A percentile compares a stretch with the other conserved stretches of the same genome.
phyloP scores from a whole-genome alignment of 2,329 filamentous ascomycete genomes.

The Calonectria ilicicola region DNA sequence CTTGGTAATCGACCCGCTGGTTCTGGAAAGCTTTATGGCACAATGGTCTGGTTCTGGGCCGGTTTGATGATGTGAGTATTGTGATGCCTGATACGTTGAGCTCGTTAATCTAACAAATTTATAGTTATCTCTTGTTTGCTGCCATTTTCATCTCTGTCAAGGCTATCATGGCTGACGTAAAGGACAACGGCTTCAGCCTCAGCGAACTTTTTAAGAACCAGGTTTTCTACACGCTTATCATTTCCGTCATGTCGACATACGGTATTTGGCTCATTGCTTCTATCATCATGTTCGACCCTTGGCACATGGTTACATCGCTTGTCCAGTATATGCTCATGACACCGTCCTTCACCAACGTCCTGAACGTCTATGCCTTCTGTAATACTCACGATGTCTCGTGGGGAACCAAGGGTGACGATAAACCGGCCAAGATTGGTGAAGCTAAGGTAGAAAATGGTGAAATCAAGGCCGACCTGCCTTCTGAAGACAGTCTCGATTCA shows the following conservation, averaged over 20 bases:
- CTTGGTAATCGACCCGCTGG: conserved; percentile 96
- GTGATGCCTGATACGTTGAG: neutral
- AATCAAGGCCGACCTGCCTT: conserved; percentile 82
- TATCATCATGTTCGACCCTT: conserved; percentile 95
- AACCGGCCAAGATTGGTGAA: conserved; percentile 88
- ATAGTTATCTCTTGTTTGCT: conserved; percentile 90
- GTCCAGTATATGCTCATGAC: conserved; percentile 95
- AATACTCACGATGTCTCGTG: conserved; percentile 99
- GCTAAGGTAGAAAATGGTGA: conserved; percentile 92
- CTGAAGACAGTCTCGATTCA: conserved; percentile 93
- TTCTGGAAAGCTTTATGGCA: conserved; percentile 92
- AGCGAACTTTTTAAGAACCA: conserved; percentile 84
- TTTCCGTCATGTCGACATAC: conserved; percentile 93
- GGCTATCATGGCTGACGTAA: conserved; percentile 80
- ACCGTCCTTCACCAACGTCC: conserved; percentile 96
- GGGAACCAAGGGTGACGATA: conserved; percentile 99
- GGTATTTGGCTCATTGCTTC: conserved; percentile 93
- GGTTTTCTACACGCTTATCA: conserved; percentile 92
- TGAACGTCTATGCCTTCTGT: conserved; percentile 99
- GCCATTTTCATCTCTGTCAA: conserved; percentile 93
- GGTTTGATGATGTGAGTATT: conserved; percentile 85
- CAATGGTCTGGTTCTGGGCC: conserved; percentile 99
- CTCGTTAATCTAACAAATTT: conserved; percentile 36
- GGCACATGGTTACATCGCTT: conserved; percentile 99
- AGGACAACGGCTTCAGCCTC: conserved; percentile 74